Conservation (phyloP, 306 rosid genomes). For the Herpetospermum pedunculosum region DNA sequence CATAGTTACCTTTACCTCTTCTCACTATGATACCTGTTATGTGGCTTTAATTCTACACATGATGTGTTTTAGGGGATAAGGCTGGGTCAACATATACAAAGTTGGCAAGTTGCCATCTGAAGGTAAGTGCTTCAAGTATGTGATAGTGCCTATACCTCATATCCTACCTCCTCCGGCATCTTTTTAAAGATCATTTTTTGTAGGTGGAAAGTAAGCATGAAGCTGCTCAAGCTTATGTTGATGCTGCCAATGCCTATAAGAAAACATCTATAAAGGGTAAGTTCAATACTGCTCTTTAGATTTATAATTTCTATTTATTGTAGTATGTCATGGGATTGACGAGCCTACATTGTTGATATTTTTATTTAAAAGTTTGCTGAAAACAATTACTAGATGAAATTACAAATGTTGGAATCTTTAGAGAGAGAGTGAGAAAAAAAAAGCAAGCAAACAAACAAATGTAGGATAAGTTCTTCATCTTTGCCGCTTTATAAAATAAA, state of each 20-base stretch:
- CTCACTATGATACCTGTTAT: background rate
- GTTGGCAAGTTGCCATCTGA: constrained; percentile 75
- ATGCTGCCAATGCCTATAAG: constrained; percentile 90
- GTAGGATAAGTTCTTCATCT: background rate
- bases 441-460: background rate
- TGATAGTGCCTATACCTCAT: background rate
- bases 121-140: constrained; percentile 30
- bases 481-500: background rate
- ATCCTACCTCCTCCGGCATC: background rate
- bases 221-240: constrained; percentile 85
- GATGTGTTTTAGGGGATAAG: constrained; percentile 54
- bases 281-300: background rate
- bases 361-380: background rate
- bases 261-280: constrained; percentile 58
- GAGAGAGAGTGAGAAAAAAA: no score
- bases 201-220: constrained; percentile 92
- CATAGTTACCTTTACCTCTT: background rate
- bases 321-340: background rate
- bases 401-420: background rate
- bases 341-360: background rate
- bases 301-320: background rate
- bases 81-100: constrained; percentile 64
- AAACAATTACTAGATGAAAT: background rate
- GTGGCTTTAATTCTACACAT: background rate
- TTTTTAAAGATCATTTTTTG: constrained; percentile 7